Percentiles rank a stretch among this genome's conserved stretches.
These are phyloP conservation scores for Firmiana major DNA, from an alignment of 345 rosid genomes.

Conservation along the genomic window DNA sequence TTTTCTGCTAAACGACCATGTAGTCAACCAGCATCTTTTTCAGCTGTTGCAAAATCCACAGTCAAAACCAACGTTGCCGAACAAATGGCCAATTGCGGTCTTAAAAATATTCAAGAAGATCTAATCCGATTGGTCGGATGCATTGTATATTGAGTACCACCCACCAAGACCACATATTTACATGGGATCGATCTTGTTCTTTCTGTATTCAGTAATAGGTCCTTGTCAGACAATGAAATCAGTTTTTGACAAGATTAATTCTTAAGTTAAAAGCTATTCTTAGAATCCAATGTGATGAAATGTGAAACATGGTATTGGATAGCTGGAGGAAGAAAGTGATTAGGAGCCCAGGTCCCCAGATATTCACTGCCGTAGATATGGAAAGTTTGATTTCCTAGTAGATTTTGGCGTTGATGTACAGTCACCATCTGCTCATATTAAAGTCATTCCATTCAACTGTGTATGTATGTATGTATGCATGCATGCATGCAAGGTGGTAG, in stretches of 20 bases:
- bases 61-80: neutral
- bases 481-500: neutral
- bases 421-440: neutral
- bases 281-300: neutral
- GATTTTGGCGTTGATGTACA: neutral
- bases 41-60: neutral
- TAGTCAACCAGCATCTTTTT: neutral
- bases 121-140: neutral
- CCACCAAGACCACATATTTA: neutral
- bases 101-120: neutral
- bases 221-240: neutral
- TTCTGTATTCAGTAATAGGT: neutral
- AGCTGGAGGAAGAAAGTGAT: neutral
- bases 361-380: neutral
- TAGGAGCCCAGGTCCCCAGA: neutral
- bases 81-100: neutral
- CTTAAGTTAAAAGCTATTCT: neutral
- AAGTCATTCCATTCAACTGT: neutral
- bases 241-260: neutral
- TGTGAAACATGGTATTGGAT: neutral
- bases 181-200: neutral
- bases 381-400: neutral
- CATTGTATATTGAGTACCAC: neutral
- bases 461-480: too few relatives aligned
- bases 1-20: neutral